Conservation (phyloP, 2,329 filamentous ascomycete species). For the Cytospora chrysosperma region DNA sequence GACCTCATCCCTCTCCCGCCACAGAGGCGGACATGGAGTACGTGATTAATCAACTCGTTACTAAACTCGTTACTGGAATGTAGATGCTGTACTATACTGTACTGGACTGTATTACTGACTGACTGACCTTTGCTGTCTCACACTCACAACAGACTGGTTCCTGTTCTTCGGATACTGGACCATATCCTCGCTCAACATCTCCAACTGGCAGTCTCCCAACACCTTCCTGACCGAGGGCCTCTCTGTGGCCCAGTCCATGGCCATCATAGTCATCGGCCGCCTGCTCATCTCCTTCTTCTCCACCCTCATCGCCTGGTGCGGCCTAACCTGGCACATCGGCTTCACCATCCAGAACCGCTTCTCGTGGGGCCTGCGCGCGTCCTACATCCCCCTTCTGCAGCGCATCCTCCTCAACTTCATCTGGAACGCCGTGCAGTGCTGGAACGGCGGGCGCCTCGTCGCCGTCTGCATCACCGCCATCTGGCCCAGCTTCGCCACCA, state of each 20-base stretch:
- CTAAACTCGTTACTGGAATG: too few species aligned
- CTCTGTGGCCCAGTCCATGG: constrained; percentile 44
- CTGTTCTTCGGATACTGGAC: constrained; percentile 24
- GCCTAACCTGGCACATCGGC: constrained; percentile 50
- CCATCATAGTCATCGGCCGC: constrained; percentile 45
- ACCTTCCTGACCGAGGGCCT: constrained; percentile 46
- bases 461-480: constrained; percentile 43
- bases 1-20: constrained; percentile 24
- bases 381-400: constrained; percentile 48
- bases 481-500: constrained; percentile 44
- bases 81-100: not conserved
- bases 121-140: too few species aligned
- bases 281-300: constrained; percentile 44
- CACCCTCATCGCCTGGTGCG: constrained; percentile 46
- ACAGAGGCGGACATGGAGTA: constrained; percentile 23
- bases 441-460: constrained; percentile 36
- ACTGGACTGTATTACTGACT: too few species aligned
- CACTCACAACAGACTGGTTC: constrained; percentile 18
- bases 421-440: constrained; percentile 36
- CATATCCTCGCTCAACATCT: constrained; percentile 40
- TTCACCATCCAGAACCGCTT: constrained; percentile 50
- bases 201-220: constrained; percentile 45
- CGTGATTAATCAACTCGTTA: not conserved
- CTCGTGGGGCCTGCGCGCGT: constrained; percentile 48
- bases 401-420: constrained; percentile 50